A percentile compares a stretch with the other conserved stretches of the same genome.
phyloP scores from a whole-genome alignment of 306 rosid genomes.

The Corylus heterophylla region DNA sequence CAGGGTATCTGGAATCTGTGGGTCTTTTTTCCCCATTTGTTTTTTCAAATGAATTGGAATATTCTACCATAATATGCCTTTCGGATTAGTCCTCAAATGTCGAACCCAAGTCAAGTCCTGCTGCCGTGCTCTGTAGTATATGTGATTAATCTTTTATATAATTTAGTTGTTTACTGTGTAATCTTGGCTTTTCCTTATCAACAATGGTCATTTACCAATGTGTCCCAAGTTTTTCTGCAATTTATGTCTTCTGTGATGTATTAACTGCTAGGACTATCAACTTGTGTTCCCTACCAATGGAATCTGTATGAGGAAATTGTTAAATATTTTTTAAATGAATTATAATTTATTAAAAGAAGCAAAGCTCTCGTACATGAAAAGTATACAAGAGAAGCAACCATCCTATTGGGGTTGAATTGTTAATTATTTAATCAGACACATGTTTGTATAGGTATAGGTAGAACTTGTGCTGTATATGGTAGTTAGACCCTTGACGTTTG shows the following conservation, averaged over 20 bases:
- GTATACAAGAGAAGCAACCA: too few relatives aligned
- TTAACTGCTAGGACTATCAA: not conserved
- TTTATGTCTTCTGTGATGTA: not conserved
- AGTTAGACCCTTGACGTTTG: not conserved
- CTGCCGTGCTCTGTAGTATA: conserved; percentile 18
- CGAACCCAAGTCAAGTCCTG: conserved; percentile 27
- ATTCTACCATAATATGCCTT: conserved; percentile 42
- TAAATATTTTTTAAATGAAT: not conserved
- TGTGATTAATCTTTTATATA: not conserved
- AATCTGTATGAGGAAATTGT: not conserved
- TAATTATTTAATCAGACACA: not conserved
- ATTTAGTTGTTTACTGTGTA: not conserved
- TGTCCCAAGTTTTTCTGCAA: conserved; percentile 1
- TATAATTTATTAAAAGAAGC: too few relatives aligned
- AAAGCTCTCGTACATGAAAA: too few relatives aligned
- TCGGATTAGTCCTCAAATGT: conserved; percentile 29
- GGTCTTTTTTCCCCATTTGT: not conserved
- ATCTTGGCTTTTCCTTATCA: not conserved
- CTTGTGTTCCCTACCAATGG: not conserved
- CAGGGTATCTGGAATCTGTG: conserved; percentile 4
- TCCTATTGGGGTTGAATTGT: not conserved
- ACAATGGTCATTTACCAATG: not conserved
- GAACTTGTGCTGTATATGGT: not conserved
- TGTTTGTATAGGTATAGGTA: not conserved
- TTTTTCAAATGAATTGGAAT: conserved; percentile 29